Percentiles rank a stretch among this genome's conserved stretches.
Evolutionary conservation across 1,284 basidiomycete genomes (phyloP).

Genomic region (Ustilago curta): DNA sequence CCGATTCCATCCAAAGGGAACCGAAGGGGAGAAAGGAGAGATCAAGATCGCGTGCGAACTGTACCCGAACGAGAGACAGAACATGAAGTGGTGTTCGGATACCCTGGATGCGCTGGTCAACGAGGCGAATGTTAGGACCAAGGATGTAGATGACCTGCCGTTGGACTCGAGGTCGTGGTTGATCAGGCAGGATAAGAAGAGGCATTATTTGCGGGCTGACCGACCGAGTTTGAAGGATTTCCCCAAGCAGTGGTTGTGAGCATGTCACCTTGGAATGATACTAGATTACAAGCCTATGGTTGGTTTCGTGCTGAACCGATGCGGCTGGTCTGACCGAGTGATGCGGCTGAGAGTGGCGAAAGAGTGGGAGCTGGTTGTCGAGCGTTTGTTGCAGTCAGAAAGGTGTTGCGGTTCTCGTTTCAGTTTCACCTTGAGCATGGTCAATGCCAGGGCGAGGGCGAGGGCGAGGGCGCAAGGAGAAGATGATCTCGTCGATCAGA

Average conservation of each 20-base stretch:
- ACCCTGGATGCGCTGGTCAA: conserved; percentile 68
- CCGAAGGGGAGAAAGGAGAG: conserved; percentile 35
- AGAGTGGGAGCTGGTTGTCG: too few relatives aligned
- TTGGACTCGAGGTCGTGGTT: conserved; percentile 64
- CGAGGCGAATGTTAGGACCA: conserved; percentile 64
- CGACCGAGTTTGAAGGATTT: conserved; percentile 64
- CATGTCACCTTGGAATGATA: too few relatives aligned
- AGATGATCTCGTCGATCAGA: too few relatives aligned
- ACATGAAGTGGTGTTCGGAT: conserved; percentile 71
- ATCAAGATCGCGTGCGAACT: conserved; percentile 69
- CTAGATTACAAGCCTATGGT: too few relatives aligned
- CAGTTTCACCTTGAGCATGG: too few relatives aligned
- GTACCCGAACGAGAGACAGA: conserved; percentile 69
- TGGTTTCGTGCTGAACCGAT: too few relatives aligned
- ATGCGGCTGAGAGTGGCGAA: too few relatives aligned
- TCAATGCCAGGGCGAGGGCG: too few relatives aligned
- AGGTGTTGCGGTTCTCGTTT: too few relatives aligned
- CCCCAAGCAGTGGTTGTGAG: conserved; percentile 69
- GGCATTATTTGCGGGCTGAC: conserved; percentile 48
- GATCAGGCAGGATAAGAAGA: conserved; percentile 52
- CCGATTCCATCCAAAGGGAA: conserved; percentile 42
- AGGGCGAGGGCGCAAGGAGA: too few relatives aligned
- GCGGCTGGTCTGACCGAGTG: too few relatives aligned
- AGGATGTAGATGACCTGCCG: conserved; percentile 65
- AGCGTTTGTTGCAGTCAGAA: too few relatives aligned